Base-by-base conservation (phyloP, 305 asterid genomes). In the Ruellia speciosa region DNA sequence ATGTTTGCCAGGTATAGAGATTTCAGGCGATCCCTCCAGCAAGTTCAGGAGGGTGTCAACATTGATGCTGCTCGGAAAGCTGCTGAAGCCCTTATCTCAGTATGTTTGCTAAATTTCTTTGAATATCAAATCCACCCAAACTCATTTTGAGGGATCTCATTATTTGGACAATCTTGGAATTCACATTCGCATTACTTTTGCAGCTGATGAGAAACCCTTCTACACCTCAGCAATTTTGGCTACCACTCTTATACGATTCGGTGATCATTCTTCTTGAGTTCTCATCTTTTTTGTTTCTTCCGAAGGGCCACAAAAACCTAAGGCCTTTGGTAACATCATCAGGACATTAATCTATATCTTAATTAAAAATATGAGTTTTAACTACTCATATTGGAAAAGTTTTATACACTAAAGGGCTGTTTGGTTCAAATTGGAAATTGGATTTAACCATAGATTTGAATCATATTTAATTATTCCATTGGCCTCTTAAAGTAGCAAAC, bases 161-260 rank as follows among this genome's bases (percentile, higher is more conserved):
- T 12, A 40, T 48, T 13, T 24, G 16, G 31, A 62, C 48, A 19
- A 54, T 60, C 66, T 37, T 60, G 71, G 6, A 37, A 57, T 54
- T 56, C 19, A n/a, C 37, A 2, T 11, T 46, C 45, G 47, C 56
- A 12, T 54, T 59, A 16, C 58, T 72, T 67, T 54, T 70, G 75
- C 97, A 88, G 99, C 96, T 92, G 60, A 86, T 92, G 96, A 82
- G 69, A 73, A 92, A 79, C 74, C 94, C 92, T 69, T 82, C 97
- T 24, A 92, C 96, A 43, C 97, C 99, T 31, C 94, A 72, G 62
- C 85, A 75, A 66, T 88, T 88, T 65, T 92, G 95, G 97, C 79
- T 92, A 63, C 94, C 86, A 60, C 81, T 92, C 73, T 80, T 92
- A 55, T 63, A 70, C 14, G 96, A 86, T 72, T 84, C 99, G 31